A percentile compares a stretch with the other conserved stretches of the same genome.
These are phyloP conservation scores for Mycena rosella DNA, from an alignment of 768 basidiomycete genomes.

Conservation along the genomic window DNA sequence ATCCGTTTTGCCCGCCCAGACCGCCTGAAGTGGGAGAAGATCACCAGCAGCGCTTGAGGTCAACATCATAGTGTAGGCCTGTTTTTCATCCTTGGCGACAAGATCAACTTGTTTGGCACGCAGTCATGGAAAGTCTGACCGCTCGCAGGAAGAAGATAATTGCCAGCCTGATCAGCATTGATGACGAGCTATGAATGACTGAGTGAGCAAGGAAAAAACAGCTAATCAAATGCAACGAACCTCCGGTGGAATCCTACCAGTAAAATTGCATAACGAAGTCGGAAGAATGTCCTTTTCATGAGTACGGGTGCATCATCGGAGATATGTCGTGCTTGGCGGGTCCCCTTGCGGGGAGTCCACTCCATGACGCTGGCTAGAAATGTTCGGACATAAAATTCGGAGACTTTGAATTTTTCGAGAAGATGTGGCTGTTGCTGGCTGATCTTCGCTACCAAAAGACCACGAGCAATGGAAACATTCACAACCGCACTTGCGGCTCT, in stretches of 20 bases:
- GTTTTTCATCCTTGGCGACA: slow-evolving; percentile 32
- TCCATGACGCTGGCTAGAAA: slow-evolving; percentile 25
- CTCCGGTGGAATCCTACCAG: slow-evolving; percentile 6
- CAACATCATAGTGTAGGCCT: slow-evolving; percentile 40
- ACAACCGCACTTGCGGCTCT: slow-evolving; percentile 12
- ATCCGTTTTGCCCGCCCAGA: slow-evolving; percentile 31
- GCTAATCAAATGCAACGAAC: too few species aligned
- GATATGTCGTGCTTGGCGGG: slow-evolving; percentile 19
- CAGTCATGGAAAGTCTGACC: slow-evolving; percentile 31
- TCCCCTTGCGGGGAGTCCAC: slow-evolving; percentile 25
- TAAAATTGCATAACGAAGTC: slow-evolving; percentile 4
- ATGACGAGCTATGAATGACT: slow-evolving; percentile 8
- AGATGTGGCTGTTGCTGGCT: slow-evolving; percentile 3
- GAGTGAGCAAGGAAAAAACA: background rate
- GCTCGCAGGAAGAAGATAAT: slow-evolving; percentile 27
- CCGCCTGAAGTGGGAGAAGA: slow-evolving; percentile 42
- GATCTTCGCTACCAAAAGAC: slow-evolving; percentile 20
- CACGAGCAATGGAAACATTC: slow-evolving; percentile 19
- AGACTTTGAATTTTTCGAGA: slow-evolving; percentile 22
- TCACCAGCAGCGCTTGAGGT: slow-evolving; percentile 32
- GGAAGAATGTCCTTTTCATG: slow-evolving; percentile 11
- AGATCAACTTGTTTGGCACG: slow-evolving; percentile 40
- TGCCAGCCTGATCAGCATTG: slow-evolving; percentile 37
- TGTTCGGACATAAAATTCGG: slow-evolving; percentile 11
- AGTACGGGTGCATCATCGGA: slow-evolving; percentile 24